These are phyloP conservation scores for Aspergillus wentii DNA, from an alignment of 495 filamentous ascomycete species.

Conservation along the genomic window DNA sequence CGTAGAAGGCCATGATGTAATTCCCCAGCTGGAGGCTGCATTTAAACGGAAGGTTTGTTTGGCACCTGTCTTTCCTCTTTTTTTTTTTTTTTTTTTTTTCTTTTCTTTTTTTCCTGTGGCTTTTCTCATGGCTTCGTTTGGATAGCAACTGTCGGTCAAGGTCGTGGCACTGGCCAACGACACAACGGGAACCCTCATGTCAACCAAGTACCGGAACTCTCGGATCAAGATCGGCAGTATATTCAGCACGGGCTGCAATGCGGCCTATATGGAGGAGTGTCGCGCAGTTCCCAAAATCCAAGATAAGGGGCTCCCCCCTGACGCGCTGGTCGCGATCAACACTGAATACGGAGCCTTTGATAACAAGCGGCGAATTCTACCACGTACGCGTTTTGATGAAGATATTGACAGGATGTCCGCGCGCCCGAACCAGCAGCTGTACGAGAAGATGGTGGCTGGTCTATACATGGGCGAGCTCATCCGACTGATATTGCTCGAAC, in stretches of 20 bases:
- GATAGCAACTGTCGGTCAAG: slow-evolving; percentile 73
- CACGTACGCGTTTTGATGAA: slow-evolving; percentile 52
- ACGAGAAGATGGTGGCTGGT: slow-evolving; percentile 47
- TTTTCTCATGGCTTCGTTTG: too few species aligned
- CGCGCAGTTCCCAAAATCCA: slow-evolving; percentile 81
- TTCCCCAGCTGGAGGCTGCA: slow-evolving; percentile 80
- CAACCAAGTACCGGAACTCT: slow-evolving; percentile 81
- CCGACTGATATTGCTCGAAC: slow-evolving; percentile 32
- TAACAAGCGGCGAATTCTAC: slow-evolving; percentile 80
- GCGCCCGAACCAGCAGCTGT: slow-evolving; percentile 39
- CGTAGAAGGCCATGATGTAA: slow-evolving; percentile 86
- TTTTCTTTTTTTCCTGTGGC: too few species aligned
- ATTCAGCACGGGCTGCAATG: slow-evolving; percentile 94
- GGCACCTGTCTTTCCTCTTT: too few species aligned
- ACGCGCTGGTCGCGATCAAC: slow-evolving; percentile 88
- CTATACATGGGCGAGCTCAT: slow-evolving; percentile 45
- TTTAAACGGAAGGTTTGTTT: slow-evolving; percentile 60
- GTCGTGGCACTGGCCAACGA: slow-evolving; percentile 89
- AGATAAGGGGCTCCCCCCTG: slow-evolving; percentile 71
- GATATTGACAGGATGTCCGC: slow-evolving; percentile 35
- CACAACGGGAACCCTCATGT: slow-evolving; percentile 90
- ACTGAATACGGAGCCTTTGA: slow-evolving; percentile 98
- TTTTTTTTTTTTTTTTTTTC: too few species aligned
- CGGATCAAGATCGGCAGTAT: slow-evolving; percentile 88
- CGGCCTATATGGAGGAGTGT: slow-evolving; percentile 89